Percentiles rank a stretch among this genome's conserved stretches.
Evolutionary conservation across 2,329 filamentous ascomycete species (phyloP).

Genomic region (Fusarium sp.): DNA sequence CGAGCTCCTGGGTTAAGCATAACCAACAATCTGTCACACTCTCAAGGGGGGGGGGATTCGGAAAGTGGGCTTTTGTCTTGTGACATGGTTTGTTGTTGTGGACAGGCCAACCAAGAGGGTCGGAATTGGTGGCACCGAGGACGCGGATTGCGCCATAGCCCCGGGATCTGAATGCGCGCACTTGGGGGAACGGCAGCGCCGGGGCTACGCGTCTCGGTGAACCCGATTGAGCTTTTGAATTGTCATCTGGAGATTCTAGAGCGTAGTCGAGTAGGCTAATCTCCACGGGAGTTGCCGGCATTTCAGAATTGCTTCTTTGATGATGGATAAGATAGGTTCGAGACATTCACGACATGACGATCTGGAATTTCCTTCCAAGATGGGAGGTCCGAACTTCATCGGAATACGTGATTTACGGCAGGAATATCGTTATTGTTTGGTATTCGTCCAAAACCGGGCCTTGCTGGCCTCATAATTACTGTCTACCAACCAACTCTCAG

Average conservation of each 20-base stretch:
- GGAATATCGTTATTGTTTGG: neutral
- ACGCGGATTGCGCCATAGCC: constrained; percentile 5
- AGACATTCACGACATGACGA: neutral
- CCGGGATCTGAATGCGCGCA: neutral
- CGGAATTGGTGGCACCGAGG: neutral
- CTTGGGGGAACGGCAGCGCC: neutral
- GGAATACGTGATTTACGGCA: neutral
- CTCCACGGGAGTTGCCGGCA: neutral
- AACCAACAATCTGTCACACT: neutral
- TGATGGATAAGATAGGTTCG: neutral
- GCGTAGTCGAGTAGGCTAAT: neutral
- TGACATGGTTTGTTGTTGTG: neutral
- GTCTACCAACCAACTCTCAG: neutral
- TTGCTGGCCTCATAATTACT: neutral
- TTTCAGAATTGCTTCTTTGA: neutral
- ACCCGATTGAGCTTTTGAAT: neutral
- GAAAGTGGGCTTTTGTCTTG: neutral
- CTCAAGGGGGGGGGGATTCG: neutral
- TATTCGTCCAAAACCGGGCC: neutral
- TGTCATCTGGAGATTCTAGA: neutral
- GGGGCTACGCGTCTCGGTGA: neutral
- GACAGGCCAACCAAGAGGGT: neutral
- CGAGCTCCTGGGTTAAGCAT: constrained; percentile 2
- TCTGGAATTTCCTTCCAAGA: neutral
- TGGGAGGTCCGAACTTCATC: neutral